Evolutionary conservation across 345 rosid species (phyloP).

Genomic region (Eucalyptus pauciflora): DNA sequence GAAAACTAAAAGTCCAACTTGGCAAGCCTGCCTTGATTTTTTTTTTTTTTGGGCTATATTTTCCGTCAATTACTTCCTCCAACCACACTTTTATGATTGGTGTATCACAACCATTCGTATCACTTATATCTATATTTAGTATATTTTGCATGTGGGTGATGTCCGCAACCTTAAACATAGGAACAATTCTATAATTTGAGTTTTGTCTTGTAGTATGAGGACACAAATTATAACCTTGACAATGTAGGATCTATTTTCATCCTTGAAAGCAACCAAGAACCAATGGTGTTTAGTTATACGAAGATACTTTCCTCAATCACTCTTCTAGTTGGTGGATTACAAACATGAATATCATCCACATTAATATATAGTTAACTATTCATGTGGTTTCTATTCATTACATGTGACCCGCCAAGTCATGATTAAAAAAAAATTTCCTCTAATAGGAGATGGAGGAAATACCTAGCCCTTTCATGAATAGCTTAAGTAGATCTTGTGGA

Average conservation of each 20-base stretch:
- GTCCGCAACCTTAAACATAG: too few species aligned
- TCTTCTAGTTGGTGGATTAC: background rate
- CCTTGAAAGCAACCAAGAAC: too few species aligned
- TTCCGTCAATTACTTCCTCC: background rate
- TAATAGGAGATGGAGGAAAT: too few species aligned
- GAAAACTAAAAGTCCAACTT: background rate
- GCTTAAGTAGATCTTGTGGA: background rate
- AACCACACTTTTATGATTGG: background rate
- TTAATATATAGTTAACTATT: background rate
- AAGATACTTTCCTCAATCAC: background rate
- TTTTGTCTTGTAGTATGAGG: too few species aligned
- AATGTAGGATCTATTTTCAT: too few species aligned
- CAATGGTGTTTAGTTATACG: background rate
- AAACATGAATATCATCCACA: background rate
- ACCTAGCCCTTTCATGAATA: too few species aligned
- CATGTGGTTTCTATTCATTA: too few species aligned
- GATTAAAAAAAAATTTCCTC: too few species aligned
- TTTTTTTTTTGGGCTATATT: background rate
- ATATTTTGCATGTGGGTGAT: background rate
- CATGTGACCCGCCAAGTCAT: too few species aligned
- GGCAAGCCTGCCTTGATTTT: background rate
- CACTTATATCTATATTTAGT: background rate
- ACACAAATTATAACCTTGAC: too few species aligned
- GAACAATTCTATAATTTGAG: too few species aligned
- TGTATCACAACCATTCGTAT: background rate